Conservation (phyloP, 805 yeast species). For the Candida koratica region DNA sequence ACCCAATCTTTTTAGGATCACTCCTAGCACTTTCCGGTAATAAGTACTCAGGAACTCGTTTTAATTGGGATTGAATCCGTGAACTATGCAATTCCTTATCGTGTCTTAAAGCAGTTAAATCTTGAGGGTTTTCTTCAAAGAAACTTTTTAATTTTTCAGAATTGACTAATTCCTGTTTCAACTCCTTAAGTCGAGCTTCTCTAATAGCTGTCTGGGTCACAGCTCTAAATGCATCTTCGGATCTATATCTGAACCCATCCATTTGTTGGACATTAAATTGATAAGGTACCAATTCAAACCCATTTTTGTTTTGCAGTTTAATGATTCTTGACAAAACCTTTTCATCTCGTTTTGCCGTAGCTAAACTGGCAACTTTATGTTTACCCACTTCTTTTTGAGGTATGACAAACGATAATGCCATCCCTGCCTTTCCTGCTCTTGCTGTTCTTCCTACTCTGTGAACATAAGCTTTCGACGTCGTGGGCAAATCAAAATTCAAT, state of each 20-base stretch:
- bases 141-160: conserved; percentile 90
- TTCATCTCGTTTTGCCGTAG: conserved; percentile 78
- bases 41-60: conserved; percentile 87
- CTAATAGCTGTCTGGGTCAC: conserved; percentile 85
- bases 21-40: conserved; percentile 74
- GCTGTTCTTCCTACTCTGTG: conserved; percentile 98
- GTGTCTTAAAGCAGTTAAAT: conserved; percentile 81
- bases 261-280: conserved; percentile 88
- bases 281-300: conserved; percentile 78
- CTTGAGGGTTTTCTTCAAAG: conserved; percentile 97
- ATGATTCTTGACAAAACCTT: conserved; percentile 73
- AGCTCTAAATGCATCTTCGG: conserved; percentile 95
- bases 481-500: conserved; percentile 88
- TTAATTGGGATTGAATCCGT: conserved; percentile 78
- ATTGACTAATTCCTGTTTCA: conserved; percentile 79
- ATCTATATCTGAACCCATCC: conserved; percentile 92
- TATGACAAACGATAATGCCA: conserved; percentile 89
- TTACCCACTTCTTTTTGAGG: conserved; percentile 81
- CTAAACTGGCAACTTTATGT: conserved; percentile 73
- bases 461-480: conserved; percentile 81
- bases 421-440: conserved; percentile 93
- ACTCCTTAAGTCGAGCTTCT: conserved; percentile 88
- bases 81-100: conserved; percentile 85
- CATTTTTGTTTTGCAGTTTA: conserved; percentile 69
- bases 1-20: conserved; percentile 54